Conservation (phyloP, 352 stramenopile species). For the Saprolegnia diclina region DNA sequence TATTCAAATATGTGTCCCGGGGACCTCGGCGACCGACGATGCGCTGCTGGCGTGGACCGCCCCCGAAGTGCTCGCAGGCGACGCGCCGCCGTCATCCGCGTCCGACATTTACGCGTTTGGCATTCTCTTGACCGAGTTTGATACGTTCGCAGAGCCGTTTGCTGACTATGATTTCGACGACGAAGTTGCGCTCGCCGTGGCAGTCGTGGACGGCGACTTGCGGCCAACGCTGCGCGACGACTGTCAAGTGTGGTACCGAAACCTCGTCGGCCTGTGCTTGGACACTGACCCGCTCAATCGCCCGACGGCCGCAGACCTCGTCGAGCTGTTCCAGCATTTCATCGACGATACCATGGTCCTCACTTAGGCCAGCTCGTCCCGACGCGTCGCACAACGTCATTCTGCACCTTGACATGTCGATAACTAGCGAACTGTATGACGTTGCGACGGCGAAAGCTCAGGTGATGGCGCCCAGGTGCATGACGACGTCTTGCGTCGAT, state of each 20-base stretch:
- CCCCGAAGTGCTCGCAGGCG: too few species aligned
- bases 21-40: too few species aligned
- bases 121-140: constrained; percentile 14
- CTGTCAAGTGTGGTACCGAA: not conserved
- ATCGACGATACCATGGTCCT: not conserved
- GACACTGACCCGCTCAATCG: not conserved
- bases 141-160: not conserved
- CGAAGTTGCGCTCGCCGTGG: not conserved
- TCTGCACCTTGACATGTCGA: too few species aligned
- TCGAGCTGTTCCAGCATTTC: not conserved
- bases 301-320: not conserved
- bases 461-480: too few species aligned
- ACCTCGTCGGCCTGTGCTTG: not conserved
- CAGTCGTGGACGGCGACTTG: not conserved
- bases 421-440: too few species aligned
- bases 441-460: too few species aligned
- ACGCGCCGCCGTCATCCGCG: too few species aligned
- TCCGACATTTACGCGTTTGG: constrained; percentile 2
- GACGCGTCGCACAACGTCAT: too few species aligned
- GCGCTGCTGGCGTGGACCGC: too few species aligned
- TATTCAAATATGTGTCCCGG: too few species aligned
- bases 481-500: too few species aligned
- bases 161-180: not conserved
- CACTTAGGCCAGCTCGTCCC: too few species aligned
- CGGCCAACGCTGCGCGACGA: not conserved